A percentile compares a stretch with the other conserved stretches of the same genome.
These are phyloP conservation scores for Phialocephala subalpina DNA, from an alignment of 2,329 filamentous ascomycete species.

Conservation along the genomic window DNA sequence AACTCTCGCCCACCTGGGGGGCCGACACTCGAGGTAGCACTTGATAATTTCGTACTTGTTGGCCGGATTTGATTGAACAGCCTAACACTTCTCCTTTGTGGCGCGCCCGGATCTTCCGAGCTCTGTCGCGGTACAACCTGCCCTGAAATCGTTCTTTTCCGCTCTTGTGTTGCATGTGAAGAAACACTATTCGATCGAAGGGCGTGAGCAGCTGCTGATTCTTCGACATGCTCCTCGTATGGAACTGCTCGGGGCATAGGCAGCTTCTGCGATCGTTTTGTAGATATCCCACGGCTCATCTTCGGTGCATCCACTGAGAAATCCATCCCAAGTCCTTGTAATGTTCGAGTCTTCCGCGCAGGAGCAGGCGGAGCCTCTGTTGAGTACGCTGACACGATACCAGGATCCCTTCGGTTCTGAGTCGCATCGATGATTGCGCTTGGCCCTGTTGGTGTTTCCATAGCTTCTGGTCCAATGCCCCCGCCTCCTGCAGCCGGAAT, in stretches of 20 bases:
- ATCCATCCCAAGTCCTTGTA: conserved; percentile 45
- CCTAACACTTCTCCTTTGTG: conserved; percentile 75
- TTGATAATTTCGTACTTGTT: conserved; percentile 47
- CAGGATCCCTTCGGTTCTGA: conserved; percentile 40
- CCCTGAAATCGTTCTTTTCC: conserved; percentile 93
- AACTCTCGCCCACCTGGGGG: conserved; percentile 74
- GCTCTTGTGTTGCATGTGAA: conserved; percentile 58
- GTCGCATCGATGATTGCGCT: conserved; percentile 49
- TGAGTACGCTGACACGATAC: conserved; percentile 38
- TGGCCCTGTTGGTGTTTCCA: conserved; percentile 69
- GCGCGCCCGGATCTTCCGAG: conserved; percentile 68
- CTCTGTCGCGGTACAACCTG: conserved; percentile 65
- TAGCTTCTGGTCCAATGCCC: conserved; percentile 56
- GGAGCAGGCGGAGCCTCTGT: conserved; percentile 58
- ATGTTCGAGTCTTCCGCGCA: conserved; percentile 45
- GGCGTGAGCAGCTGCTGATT: conserved; percentile 38
- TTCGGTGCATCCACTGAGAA: conserved; percentile 46
- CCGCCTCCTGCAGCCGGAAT: conserved; percentile 42
- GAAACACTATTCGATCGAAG: conserved; percentile 35
- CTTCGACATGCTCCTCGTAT: conserved; percentile 31
- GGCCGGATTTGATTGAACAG: conserved; percentile 76
- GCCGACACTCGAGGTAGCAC: conserved; percentile 65
- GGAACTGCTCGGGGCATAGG: conserved; percentile 33
- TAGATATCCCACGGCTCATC: conserved; percentile 43
- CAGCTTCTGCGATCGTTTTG: conserved; percentile 43